These are phyloP conservation scores for Vigna angularis DNA, from an alignment of 306 rosid species.

Conservation along the genomic window DNA sequence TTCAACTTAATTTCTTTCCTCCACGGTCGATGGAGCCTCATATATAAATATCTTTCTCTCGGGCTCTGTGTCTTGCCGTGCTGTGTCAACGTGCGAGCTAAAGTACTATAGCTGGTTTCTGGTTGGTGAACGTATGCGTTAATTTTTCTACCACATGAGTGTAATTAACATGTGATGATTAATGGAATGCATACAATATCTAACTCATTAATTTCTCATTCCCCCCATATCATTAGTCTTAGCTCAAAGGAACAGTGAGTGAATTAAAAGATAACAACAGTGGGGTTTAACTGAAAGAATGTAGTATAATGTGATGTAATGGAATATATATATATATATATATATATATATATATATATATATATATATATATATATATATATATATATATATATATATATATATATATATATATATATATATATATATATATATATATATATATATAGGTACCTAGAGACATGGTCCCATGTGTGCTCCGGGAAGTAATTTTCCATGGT, in stretches of 20 bases:
- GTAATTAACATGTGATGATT: background rate
- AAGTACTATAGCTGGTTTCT: background rate
- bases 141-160: background rate
- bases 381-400: too few species aligned
- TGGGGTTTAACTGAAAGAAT: too few species aligned
- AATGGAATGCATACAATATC: background rate
- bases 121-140: slow-evolving; percentile 40
- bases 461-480: slow-evolving; percentile 85
- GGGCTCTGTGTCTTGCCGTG: slow-evolving; percentile 13
- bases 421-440: too few species aligned
- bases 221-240: background rate
- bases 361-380: too few species aligned
- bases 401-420: too few species aligned
- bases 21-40: background rate
- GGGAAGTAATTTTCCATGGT: slow-evolving; percentile 76
- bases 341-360: too few species aligned
- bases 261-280: background rate
- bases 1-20: background rate
- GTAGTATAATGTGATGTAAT: background rate
- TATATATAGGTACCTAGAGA: slow-evolving; percentile 65
- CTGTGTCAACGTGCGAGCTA: slow-evolving; percentile 27
- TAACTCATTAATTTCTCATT: background rate
- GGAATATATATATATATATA: too few species aligned
- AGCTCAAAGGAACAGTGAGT: background rate
- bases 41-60: slow-evolving; percentile 13